Percentiles rank a stretch among this genome's conserved stretches.
These are phyloP conservation scores for Opeltia flavorubescens DNA, from an alignment of 495 filamentous ascomycete species.

Conservation along the genomic window DNA sequence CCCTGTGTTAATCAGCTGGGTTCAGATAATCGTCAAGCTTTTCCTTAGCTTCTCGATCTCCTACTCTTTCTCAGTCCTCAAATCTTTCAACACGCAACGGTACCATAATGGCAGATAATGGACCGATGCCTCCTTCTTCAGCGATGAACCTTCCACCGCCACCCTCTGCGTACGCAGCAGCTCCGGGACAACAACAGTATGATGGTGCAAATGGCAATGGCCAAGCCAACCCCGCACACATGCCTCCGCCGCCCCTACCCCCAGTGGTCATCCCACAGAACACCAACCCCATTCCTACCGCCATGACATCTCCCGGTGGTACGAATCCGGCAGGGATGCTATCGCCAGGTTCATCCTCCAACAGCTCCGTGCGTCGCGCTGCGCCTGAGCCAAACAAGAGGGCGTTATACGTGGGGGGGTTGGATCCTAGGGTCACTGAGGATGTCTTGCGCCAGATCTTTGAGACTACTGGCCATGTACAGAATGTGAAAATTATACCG, in stretches of 20 bases:
- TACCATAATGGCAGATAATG: constrained; percentile 64
- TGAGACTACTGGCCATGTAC: constrained; percentile 94
- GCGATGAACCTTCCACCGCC: constrained; percentile 46
- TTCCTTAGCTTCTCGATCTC: neutral
- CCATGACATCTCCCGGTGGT: constrained; percentile 70
- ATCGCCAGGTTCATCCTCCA: constrained; percentile 60
- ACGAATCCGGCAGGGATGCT: constrained; percentile 53
- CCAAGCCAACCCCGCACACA: constrained; percentile 52
- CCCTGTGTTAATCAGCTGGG: no score
- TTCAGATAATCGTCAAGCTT: neutral
- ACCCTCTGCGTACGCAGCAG: constrained; percentile 50
- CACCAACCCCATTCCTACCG: constrained; percentile 87
- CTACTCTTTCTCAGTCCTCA: neutral
- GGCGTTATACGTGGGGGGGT: constrained; percentile 87
- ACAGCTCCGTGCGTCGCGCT: constrained; percentile 74
- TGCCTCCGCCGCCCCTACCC: constrained; percentile 85
- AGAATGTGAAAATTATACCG: constrained; percentile 98
- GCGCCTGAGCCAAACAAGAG: constrained; percentile 98
- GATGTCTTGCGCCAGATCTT: constrained; percentile 97
- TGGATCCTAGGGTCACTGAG: constrained; percentile 92
- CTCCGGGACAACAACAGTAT: constrained; percentile 55
- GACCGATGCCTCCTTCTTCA: constrained; percentile 35
- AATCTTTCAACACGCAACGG: neutral
- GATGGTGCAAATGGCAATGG: constrained; percentile 46
- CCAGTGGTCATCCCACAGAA: constrained; percentile 89